Evolutionary conservation across 2,329 filamentous ascomycete species (phyloP).

Genomic region (Cordyceps pruinosa): DNA sequence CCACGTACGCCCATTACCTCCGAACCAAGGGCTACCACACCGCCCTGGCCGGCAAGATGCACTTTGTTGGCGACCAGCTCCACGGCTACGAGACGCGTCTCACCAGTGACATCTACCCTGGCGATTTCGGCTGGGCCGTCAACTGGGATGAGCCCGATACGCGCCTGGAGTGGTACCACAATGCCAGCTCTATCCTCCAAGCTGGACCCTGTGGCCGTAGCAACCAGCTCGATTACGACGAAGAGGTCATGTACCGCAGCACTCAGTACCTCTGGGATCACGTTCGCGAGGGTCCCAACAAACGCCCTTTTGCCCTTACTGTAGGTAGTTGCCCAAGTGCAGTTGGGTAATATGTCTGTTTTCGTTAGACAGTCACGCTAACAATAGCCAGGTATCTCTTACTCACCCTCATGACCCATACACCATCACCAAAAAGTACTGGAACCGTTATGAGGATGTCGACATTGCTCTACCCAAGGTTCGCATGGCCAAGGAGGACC

Average conservation of each 20-base stretch:
- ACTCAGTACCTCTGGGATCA: conserved; percentile 88
- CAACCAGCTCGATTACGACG: conserved; percentile 93
- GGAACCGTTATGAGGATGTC: conserved; percentile 84
- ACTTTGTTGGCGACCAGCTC: conserved; percentile 90
- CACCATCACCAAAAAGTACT: conserved; percentile 88
- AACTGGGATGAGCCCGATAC: conserved; percentile 90
- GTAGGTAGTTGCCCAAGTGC: conserved; percentile 25
- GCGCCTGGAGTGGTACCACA: conserved; percentile 91
- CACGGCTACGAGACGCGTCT: conserved; percentile 89
- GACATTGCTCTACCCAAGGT: conserved; percentile 80
- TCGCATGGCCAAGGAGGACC: conserved; percentile 69
- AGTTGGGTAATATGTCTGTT: neutral
- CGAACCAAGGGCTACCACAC: conserved; percentile 83
- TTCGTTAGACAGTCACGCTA: neutral
- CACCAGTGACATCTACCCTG: conserved; percentile 93
- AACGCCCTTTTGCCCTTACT: conserved; percentile 79
- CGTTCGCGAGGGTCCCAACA: conserved; percentile 67
- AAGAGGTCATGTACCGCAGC: conserved; percentile 90
- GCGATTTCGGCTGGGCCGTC: conserved; percentile 89
- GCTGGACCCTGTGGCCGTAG: conserved; percentile 82
- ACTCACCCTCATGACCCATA: conserved; percentile 95
- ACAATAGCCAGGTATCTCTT: conserved; percentile 59
- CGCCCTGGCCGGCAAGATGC: conserved; percentile 90
- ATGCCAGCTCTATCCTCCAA: conserved; percentile 87
- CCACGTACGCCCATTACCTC: conserved; percentile 89